Evolutionary conservation across 129 eudicot species (phyloP), one percentile per base, ranked within the genome.

Genomic region (Sambucus nigra): DNA sequence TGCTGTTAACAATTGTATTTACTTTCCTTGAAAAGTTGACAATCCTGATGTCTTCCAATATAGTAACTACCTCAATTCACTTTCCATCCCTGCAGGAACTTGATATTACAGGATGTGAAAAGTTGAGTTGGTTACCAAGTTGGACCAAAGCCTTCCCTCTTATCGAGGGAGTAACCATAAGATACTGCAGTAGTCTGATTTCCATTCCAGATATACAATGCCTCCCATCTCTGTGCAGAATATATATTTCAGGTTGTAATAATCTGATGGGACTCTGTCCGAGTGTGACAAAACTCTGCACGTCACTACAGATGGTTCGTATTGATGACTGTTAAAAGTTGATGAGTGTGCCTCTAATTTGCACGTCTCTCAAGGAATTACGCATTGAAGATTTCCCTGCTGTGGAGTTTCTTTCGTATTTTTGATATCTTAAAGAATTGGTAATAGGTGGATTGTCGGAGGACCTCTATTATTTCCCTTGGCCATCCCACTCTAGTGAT

Each of bases 391-490:
- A 25, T 8, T 41, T 53, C 46, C 47, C 54, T 17, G 7, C 53
- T 56, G 10, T 25, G 24, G 51, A 35, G 46, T 66, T 55, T 51
- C 42, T 51, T 8, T 21, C 9, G 23, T 13, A 51, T 56, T 24
- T 52, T 3, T 9, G 18, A 7, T 1, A 57, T n/a, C 68, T 69
- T n/a, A 44, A 7, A 35, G 10, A 2, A 9, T 23, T 60, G 28
- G 2, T 1, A 2, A 45, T 69, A 25, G 68, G 68, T 27, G 40
- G 13, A 6, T 69, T 59, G 42, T 25, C 31, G 0, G 53, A 67
- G 22, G 39, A 31, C 0, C 31, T 27, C 53, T 39, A 60, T 27
- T 33, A 51, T 35, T 61, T 64, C 58, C 45, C 63, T 9, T 61
- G 51, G 55, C 49, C 51, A 10, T 40, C 2, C 35, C 12, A 39